Conservation (phyloP, 345 rosid species). For the Bretschneidera sinensis region DNA sequence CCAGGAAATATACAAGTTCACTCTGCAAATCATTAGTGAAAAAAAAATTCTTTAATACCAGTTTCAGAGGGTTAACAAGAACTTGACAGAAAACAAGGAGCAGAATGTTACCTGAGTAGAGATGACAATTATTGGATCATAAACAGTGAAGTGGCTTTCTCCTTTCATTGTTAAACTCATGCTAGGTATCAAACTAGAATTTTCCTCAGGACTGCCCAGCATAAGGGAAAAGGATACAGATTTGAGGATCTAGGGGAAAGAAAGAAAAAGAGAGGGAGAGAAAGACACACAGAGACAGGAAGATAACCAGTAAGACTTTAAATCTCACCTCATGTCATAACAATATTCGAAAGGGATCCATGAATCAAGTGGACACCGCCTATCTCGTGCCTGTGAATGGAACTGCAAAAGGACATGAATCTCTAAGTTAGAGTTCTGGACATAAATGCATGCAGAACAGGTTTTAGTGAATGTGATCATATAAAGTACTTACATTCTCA, state of each 20-base stretch:
- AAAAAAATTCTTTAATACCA: background rate
- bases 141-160: constrained; percentile 51
- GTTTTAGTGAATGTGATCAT: background rate
- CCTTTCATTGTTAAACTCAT: constrained; percentile 72
- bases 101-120: constrained; percentile 45
- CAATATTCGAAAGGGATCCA: constrained; percentile 82
- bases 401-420: constrained; percentile 44
- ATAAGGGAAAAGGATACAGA: constrained; percentile 16
- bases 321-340: constrained; percentile 63
- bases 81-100: background rate
- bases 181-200: constrained; percentile 61
- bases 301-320: constrained; percentile 3
- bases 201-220: constrained; percentile 49
- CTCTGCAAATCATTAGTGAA: constrained; percentile 31
- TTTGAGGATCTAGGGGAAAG: constrained; percentile 5
- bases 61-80: constrained; percentile 4
- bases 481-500: constrained; percentile 47
- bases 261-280: background rate
- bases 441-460: background rate
- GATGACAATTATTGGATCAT: constrained; percentile 68
- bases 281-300: background rate
- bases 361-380: constrained; percentile 47
- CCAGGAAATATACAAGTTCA: constrained; percentile 61
- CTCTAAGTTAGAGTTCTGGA: background rate
- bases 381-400: constrained; percentile 66